Evolutionary conservation across 148 eudicot species (phyloP), one percentile per base, ranked within the genome.

Genomic region (Heliosperma pusillum): DNA sequence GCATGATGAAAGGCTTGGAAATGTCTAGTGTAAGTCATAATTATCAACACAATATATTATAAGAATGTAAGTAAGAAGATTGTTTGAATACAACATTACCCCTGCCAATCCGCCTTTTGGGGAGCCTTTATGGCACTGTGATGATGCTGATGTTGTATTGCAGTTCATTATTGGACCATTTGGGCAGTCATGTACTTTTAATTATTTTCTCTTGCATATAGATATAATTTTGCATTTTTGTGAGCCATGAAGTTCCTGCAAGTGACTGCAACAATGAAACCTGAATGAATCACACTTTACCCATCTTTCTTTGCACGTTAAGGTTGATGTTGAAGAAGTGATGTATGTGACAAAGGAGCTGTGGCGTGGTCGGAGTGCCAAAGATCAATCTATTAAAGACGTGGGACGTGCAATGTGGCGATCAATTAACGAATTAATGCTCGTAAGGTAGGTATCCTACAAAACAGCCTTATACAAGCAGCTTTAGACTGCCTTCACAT

Each of bases 341-440:
- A 81, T 86, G 88, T 95, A 92, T 67, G 79, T 92, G 74, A 92
- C 84, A 16, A 95, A 95, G 86, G 98, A 95, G 80, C 83, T 95
- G 82, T 95, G 98, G 98, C 96, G 74, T 78, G 93, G 98, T 30
- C 80, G 96, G 84, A 95, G 98, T 87, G 96, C 97, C 26, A 88
- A 89, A 85, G 97, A 93, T 79, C 81, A 86, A 77, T 82, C 86
- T 58, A 73, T 71, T 64, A 88, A 85, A 84, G 90, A 85, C 69
- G 88, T 90, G 47, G 98, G 98, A 44, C 97, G 96, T 76, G 98
- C 86, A 82, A 84, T 95, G 93, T 92, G 98, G 98, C 96, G 96
- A 72, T 89, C 98, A 17, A 84, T 92, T 72, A 90, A 95, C 70
- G 96, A 95, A 80, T 83, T 95, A 75, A 90, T 95, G 90, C 96